Percentiles rank a stretch among this genome's conserved stretches.
These are phyloP conservation scores for Macrophomina phaseolina DNA, from an alignment of 2,329 filamentous ascomycete species.

Conservation along the genomic window DNA sequence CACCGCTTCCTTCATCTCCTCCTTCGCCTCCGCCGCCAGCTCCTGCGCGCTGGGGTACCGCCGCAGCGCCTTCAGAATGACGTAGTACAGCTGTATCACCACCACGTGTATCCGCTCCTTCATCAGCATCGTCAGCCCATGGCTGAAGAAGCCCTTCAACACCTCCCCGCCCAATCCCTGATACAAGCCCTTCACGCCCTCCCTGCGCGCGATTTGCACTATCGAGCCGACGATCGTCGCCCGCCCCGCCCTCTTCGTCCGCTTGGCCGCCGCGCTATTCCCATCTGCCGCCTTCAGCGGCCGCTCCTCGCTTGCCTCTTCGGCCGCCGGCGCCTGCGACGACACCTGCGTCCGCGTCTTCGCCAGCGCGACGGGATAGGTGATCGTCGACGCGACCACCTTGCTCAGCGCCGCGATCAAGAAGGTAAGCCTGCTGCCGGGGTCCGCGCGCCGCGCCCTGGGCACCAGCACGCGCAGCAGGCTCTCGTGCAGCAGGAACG, in stretches of 20 bases:
- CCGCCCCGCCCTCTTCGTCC: slow-evolving; percentile 34
- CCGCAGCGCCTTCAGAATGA: slow-evolving; percentile 59
- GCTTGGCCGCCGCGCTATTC: slow-evolving; percentile 30
- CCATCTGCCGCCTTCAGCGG: slow-evolving; percentile 1
- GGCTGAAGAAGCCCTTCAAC: slow-evolving; percentile 81
- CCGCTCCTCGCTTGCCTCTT: neutral
- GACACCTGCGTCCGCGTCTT: slow-evolving; percentile 77
- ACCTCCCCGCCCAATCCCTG: slow-evolving; percentile 78
- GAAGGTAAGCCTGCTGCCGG: slow-evolving; percentile 63
- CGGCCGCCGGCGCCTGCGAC: slow-evolving; percentile 37
- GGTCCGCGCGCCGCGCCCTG: slow-evolving; percentile 57
- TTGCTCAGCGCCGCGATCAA: slow-evolving; percentile 79
- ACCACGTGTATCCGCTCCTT: slow-evolving; percentile 78
- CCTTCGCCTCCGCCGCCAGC: slow-evolving; percentile 39
- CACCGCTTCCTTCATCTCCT: slow-evolving; percentile 35
- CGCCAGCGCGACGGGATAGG: slow-evolving; percentile 86
- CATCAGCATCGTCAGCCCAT: slow-evolving; percentile 85
- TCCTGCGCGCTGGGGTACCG: slow-evolving; percentile 49
- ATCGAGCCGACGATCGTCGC: slow-evolving; percentile 69
- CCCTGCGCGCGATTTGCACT: slow-evolving; percentile 60
- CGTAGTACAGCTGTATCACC: slow-evolving; percentile 74
- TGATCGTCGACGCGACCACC: slow-evolving; percentile 74
- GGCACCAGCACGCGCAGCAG: slow-evolving; percentile 67
- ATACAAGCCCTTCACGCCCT: slow-evolving; percentile 75
- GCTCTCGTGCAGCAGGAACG: slow-evolving; percentile 80